Percentiles rank a stretch among this genome's conserved stretches.
phyloP scores from a whole-genome alignment of 1,139 yeast species.

The Blastobotrys buckinghamii region DNA sequence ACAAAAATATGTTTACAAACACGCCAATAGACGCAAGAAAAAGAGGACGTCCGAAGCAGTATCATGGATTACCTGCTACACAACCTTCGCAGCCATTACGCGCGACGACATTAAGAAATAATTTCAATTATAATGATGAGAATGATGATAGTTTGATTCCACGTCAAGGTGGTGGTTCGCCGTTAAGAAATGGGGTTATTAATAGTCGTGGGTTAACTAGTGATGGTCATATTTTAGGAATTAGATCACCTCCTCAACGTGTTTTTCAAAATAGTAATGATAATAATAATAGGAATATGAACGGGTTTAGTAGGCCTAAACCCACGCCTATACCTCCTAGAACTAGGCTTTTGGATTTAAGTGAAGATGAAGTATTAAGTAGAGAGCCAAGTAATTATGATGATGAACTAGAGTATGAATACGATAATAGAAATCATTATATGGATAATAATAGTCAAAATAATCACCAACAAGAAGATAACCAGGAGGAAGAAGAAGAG shows the following conservation, averaged over 20 bases:
- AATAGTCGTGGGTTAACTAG: background rate
- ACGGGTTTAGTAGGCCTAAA: background rate
- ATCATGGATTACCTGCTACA: constrained; percentile 13
- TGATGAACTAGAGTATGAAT: background rate
- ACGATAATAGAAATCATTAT: background rate
- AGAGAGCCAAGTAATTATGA: background rate
- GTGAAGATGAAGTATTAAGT: background rate
- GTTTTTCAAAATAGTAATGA: background rate
- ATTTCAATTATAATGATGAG: constrained; percentile 1
- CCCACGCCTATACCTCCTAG: constrained; percentile 3
- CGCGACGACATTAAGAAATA: background rate
- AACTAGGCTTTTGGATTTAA: background rate
- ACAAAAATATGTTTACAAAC: constrained; percentile 12
- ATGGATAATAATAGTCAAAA: too few relatives aligned
- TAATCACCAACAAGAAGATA: background rate
- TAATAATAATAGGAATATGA: background rate
- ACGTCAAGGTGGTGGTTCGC: background rate
- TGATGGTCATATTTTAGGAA: background rate
- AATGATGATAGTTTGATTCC: constrained; percentile 11
- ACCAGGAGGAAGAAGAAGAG: background rate
- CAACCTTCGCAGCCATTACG: constrained; percentile 15
- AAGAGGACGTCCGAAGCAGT: constrained; percentile 6
- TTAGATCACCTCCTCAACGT: background rate
- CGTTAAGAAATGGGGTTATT: background rate
- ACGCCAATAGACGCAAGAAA: constrained; percentile 16